Conservation (phyloP, 2,329 filamentous ascomycete genomes). For the Hymenoscyphus albidus region DNA sequence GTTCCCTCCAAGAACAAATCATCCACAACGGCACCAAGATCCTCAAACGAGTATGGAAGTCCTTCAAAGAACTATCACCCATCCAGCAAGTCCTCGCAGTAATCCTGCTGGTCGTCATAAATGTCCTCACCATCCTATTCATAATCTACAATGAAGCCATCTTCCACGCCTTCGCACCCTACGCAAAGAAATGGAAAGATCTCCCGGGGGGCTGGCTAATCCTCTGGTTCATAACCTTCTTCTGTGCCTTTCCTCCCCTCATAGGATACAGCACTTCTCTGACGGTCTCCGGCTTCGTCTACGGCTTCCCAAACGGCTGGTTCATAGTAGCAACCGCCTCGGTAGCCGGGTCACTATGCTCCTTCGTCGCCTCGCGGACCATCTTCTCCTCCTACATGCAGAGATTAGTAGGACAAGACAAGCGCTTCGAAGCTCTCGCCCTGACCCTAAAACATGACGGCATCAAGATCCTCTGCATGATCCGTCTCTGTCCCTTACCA, state of each 20-base stretch:
- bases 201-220: slow-evolving; percentile 67
- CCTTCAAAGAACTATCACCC: slow-evolving; percentile 54
- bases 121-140: slow-evolving; percentile 62
- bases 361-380: slow-evolving; percentile 78
- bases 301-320: slow-evolving; percentile 68
- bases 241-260: slow-evolving; percentile 66
- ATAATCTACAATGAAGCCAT: slow-evolving; percentile 76
- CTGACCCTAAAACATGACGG: slow-evolving; percentile 89
- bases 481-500: slow-evolving; percentile 86
- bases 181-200: slow-evolving; percentile 72
- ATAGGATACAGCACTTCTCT: slow-evolving; percentile 67
- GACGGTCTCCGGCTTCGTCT: slow-evolving; percentile 67
- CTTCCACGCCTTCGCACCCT: slow-evolving; percentile 69
- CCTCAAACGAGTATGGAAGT: slow-evolving; percentile 42
- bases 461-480: slow-evolving; percentile 82
- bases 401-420: slow-evolving; percentile 74
- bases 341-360: slow-evolving; percentile 69
- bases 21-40: slow-evolving; percentile 51
- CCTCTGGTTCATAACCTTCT: slow-evolving; percentile 61
- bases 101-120: slow-evolving; percentile 43
- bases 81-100: slow-evolving; percentile 59
- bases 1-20: slow-evolving; percentile 39
- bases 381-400: slow-evolving; percentile 76
- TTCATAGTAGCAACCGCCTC: slow-evolving; percentile 72
- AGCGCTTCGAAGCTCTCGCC: slow-evolving; percentile 81